Percentiles rank a stretch among this genome's conserved stretches.
These are phyloP conservation scores for Irpex sp. DNA, from an alignment of 1,284 basidiomycete genomes.

Conservation along the genomic window DNA sequence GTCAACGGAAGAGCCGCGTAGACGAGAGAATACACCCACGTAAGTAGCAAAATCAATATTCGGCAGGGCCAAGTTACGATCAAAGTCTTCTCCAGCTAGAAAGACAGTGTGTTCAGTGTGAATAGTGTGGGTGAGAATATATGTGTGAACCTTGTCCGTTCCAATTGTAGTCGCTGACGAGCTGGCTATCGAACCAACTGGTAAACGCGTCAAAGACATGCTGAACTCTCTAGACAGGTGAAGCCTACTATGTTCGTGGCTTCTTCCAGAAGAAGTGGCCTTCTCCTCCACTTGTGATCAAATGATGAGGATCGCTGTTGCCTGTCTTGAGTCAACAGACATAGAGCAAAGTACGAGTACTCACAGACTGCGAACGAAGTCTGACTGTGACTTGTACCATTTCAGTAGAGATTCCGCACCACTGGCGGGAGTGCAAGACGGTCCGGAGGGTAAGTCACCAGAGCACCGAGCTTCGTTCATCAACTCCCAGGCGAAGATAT, in stretches of 20 bases:
- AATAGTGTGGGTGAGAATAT: background rate
- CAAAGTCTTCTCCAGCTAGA: conserved; percentile 53
- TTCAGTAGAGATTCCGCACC: conserved; percentile 41
- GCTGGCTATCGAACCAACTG: conserved; percentile 39
- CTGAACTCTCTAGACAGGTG: background rate
- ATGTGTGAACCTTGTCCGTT: conserved; percentile 43
- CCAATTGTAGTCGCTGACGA: conserved; percentile 51
- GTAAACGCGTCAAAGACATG: background rate
- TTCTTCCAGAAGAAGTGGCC: conserved; percentile 52
- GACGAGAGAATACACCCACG: conserved; percentile 28
- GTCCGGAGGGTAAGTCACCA: conserved; percentile 41
- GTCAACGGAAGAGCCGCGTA: background rate
- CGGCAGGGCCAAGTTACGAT: conserved; percentile 40
- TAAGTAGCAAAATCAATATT: conserved; percentile 59
- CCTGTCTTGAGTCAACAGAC: background rate
- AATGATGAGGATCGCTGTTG: conserved; percentile 47
- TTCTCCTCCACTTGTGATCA: conserved; percentile 57
- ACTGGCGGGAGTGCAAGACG: conserved; percentile 38
- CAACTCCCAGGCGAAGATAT: conserved; percentile 58
- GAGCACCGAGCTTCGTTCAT: conserved; percentile 57
- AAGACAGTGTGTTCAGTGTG: background rate
- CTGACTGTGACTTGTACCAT: conserved; percentile 50
- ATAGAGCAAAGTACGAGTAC: conserved; percentile 17
- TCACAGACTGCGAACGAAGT: conserved; percentile 48
- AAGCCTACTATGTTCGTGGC: conserved; percentile 31